Evolutionary conservation across 2,329 filamentous ascomycete genomes (phyloP).

Genomic region (Curvularia spicifera): DNA sequence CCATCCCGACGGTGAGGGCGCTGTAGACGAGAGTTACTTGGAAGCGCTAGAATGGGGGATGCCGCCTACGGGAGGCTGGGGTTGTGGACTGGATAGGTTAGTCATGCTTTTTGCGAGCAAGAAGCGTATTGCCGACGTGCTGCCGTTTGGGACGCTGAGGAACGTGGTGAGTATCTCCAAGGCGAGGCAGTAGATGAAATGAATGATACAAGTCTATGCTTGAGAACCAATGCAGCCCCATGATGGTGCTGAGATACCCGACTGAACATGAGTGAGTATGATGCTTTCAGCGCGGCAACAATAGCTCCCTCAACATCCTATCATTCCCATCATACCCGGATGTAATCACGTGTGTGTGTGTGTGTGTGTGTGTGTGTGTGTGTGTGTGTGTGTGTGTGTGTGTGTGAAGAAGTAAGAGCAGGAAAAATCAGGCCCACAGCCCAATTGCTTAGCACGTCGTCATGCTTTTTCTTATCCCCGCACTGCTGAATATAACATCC

Average conservation of each 20-base stretch:
- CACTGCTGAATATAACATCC: no score
- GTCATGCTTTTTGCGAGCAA: constrained; percentile 88
- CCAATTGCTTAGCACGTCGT: no score
- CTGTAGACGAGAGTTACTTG: constrained; percentile 81
- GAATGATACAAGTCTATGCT: neutral
- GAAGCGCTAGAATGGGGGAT: constrained; percentile 85
- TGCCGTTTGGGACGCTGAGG: constrained; percentile 86
- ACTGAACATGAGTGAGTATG: no score
- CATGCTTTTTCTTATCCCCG: no score
- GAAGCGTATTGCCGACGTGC: constrained; percentile 80
- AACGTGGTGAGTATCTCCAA: constrained; percentile 56
- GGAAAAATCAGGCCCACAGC: no score
- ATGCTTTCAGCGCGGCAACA: no score
- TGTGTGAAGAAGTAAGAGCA: no score
- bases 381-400: no score
- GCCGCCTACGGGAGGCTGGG: constrained; percentile 97
- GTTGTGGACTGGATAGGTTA: constrained; percentile 87
- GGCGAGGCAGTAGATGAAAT: constrained; percentile 9
- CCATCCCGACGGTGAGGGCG: constrained; percentile 45
- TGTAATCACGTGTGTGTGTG: no score
- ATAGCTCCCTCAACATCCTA: no score
- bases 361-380: no score
- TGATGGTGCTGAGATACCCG: neutral
- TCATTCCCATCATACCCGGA: no score
- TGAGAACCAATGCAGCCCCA: neutral